Percentiles rank a stretch among this genome's conserved stretches.
Conservation (phyloP, 2,329 filamentous ascomycete genomes). For the Talaromyces sp. region DNA sequence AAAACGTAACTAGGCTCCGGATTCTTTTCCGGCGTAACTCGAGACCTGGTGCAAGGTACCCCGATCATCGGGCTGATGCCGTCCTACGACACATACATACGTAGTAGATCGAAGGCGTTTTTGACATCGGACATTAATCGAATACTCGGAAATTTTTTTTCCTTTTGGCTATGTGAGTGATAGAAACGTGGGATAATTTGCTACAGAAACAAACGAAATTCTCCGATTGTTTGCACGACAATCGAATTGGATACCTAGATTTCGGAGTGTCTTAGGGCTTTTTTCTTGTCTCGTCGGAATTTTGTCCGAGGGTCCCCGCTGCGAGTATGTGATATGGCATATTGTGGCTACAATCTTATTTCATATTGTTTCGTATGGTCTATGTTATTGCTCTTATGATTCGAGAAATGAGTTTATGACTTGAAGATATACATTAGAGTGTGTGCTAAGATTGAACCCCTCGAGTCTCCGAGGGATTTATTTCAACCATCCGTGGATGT, state of each 20-base stretch:
- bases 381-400: too few relatives aligned
- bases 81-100: not conserved
- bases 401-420: not conserved
- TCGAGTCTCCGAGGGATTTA: too few relatives aligned
- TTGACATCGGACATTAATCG: not conserved
- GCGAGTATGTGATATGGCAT: not conserved
- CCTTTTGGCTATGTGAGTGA: not conserved
- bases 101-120: not conserved
- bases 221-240: not conserved
- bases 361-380: not conserved
- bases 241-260: not conserved
- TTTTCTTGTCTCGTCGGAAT: not conserved
- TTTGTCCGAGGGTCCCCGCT: not conserved
- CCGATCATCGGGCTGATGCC: not conserved
- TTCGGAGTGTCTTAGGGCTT: not conserved
- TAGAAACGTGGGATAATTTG: not conserved
- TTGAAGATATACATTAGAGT: not conserved
- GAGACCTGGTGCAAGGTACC: not conserved
- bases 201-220: not conserved
- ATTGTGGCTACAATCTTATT: not conserved
- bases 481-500: too few relatives aligned
- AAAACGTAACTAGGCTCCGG: not conserved
- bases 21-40: not conserved
- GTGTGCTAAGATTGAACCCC: too few relatives aligned
- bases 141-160: not conserved